phyloP scores from a whole-genome alignment of 2,329 filamentous ascomycete genomes.

The Ceratocystis eucalypticola region DNA sequence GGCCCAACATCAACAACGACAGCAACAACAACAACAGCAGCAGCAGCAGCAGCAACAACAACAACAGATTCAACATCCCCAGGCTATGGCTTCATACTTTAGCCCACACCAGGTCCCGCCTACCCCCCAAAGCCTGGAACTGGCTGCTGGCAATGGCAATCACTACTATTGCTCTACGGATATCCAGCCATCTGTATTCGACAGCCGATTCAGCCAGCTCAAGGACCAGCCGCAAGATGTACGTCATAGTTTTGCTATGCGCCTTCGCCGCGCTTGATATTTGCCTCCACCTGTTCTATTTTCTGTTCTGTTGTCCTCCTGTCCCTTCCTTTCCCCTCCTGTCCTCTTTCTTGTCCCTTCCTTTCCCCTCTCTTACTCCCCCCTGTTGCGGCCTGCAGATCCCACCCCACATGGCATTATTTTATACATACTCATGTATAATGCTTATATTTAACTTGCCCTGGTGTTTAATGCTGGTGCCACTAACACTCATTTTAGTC shows the following conservation, averaged over 20 bases:
- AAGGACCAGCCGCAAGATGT: conserved; percentile 54
- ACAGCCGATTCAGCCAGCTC: conserved; percentile 48
- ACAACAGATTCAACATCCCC: conserved; percentile 26
- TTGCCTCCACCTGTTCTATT: no score
- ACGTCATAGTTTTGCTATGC: conserved; percentile 5
- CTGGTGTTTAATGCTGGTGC: not conserved
- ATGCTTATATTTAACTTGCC: not conserved
- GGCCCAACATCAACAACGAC: conserved; percentile 38
- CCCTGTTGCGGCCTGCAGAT: not conserved
- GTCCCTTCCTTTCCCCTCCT: not conserved
- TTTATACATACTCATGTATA: conserved; percentile 15
- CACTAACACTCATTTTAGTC: conserved; percentile 33
- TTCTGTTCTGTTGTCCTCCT: not conserved
- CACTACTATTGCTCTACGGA: conserved; percentile 49
- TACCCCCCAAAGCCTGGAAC: conserved; percentile 68
- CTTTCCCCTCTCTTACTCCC: not conserved
- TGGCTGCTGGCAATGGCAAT: conserved; percentile 44
- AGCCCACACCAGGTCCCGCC: conserved; percentile 52
- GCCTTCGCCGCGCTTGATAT: no score
- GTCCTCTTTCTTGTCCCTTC: not conserved
- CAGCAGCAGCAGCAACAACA: conserved; percentile 44
- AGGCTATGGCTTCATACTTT: conserved; percentile 34
- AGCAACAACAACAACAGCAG: conserved; percentile 31
- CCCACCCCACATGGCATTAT: not conserved
- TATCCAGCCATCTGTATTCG: conserved; percentile 40